These are phyloP conservation scores for Gamarada debralockiae DNA, from an alignment of 495 filamentous ascomycete genomes.

Conservation along the genomic window DNA sequence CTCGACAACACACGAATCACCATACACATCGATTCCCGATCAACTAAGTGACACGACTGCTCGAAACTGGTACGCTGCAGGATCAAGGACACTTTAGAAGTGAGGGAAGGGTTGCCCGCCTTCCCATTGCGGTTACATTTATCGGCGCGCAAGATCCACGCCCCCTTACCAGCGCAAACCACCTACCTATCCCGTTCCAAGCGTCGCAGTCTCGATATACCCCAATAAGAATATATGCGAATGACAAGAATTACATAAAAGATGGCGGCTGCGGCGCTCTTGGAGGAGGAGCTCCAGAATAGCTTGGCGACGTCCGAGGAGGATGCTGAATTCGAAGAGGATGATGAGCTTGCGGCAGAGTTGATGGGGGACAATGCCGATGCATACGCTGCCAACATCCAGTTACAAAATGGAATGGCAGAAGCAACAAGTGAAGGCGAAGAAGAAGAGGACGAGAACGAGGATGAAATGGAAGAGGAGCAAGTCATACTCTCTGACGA, in stretches of 20 bases:
- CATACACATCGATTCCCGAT: not conserved
- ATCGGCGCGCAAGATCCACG: constrained; percentile 3
- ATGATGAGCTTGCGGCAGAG: constrained; percentile 47
- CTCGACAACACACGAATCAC: not conserved
- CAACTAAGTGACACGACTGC: not conserved
- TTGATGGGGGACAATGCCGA: constrained; percentile 37
- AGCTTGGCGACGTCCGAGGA: constrained; percentile 28
- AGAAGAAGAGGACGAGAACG: constrained; percentile 34
- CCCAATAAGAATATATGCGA: constrained; percentile 5
- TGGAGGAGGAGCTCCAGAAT: constrained; percentile 25
- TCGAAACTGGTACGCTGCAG: not conserved
- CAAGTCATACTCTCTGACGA: constrained; percentile 26
- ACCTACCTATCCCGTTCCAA: not conserved
- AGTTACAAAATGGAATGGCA: constrained; percentile 31
- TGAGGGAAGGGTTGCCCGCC: not conserved
- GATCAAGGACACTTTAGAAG: not conserved
- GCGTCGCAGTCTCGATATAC: not conserved
- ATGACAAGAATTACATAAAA: constrained; percentile 18
- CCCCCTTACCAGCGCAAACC: not conserved
- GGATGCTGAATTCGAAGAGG: constrained; percentile 48
- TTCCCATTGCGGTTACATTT: not conserved
- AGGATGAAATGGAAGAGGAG: constrained; percentile 41
- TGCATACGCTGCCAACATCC: constrained; percentile 28
- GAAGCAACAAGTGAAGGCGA: constrained; percentile 32
- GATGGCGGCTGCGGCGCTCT: constrained; percentile 26